Evolutionary conservation across 805 yeast genomes (phyloP).

Genomic region (Cyberlindnera petersonii): DNA sequence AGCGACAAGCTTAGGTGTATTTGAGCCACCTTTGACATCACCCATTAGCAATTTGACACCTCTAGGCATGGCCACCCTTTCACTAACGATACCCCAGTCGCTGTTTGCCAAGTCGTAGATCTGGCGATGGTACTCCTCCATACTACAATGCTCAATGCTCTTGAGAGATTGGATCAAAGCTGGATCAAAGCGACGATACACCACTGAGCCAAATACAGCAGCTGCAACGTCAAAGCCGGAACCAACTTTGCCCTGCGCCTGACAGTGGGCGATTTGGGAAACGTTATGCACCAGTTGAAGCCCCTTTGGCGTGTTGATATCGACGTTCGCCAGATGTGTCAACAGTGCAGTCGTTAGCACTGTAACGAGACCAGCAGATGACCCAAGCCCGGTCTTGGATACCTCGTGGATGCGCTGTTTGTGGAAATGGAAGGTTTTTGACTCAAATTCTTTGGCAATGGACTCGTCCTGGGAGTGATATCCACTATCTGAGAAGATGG

Average conservation of each 20-base stretch:
- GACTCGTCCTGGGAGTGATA: constrained; percentile 75
- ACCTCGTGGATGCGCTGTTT: constrained; percentile 57
- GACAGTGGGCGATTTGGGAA: constrained; percentile 86
- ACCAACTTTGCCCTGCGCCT: constrained; percentile 93
- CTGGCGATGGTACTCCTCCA: constrained; percentile 26
- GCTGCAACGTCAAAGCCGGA: constrained; percentile 98
- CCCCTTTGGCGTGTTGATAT: constrained; percentile 25
- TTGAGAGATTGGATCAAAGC: constrained; percentile 38
- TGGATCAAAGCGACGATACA: constrained; percentile 74
- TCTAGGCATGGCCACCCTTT: constrained; percentile 60
- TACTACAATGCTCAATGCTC: constrained; percentile 24
- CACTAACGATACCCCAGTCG: constrained; percentile 60
- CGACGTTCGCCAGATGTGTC: constrained; percentile 40
- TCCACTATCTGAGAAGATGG: constrained; percentile 79
- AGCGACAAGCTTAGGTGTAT: constrained; percentile 86
- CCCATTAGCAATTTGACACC: constrained; percentile 80
- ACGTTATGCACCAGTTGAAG: constrained; percentile 63
- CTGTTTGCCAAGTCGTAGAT: constrained; percentile 35
- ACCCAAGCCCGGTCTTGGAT: constrained; percentile 92
- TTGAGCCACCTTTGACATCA: constrained; percentile 88
- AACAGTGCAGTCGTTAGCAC: constrained; percentile 70
- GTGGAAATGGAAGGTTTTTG: constrained; percentile 57
- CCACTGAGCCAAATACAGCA: constrained; percentile 86
- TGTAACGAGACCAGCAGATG: constrained; percentile 90
- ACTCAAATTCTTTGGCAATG: constrained; percentile 30